Evolutionary conservation across 305 asterid species (phyloP).

Genomic region (Fraxinus velutina): DNA sequence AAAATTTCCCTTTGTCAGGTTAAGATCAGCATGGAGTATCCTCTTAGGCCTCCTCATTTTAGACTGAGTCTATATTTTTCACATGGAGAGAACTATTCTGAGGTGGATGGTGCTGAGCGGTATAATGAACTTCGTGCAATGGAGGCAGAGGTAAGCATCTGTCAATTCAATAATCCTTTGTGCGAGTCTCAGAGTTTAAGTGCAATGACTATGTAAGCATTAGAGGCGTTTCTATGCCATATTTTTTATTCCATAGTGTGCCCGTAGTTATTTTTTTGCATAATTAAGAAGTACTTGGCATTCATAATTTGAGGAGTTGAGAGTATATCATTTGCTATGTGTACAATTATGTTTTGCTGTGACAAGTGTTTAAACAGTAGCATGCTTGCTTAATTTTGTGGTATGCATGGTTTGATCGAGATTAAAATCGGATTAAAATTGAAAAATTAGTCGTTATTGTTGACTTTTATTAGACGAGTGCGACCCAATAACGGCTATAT

Average conservation of each 20-base stretch:
- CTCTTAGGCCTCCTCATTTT: conserved; percentile 84
- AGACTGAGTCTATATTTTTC: conserved; percentile 41
- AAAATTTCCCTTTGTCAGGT: conserved; percentile 43
- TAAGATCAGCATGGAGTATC: conserved; percentile 66
- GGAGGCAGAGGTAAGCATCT: conserved; percentile 87
- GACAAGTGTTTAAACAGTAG: conserved; percentile 4
- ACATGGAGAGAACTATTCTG: conserved; percentile 43
- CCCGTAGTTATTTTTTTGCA: background rate
- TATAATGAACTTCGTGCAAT: conserved; percentile 90
- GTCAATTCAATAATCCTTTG: conserved; percentile 7
- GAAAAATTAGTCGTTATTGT: too few species aligned
- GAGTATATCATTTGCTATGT: background rate
- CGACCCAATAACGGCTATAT: too few species aligned
- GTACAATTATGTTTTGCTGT: background rate
- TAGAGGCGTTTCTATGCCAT: background rate
- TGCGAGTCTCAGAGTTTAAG: background rate
- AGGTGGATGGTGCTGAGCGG: conserved; percentile 49
- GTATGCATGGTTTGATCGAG: background rate
- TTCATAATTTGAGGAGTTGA: background rate
- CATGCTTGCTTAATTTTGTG: conserved; percentile 1
- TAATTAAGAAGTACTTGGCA: too few species aligned
- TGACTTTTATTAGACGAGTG: too few species aligned
- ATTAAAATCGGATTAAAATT: too few species aligned
- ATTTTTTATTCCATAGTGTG: background rate
- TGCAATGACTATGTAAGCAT: background rate